Base-by-base conservation (phyloP, 2,329 filamentous ascomycete species). In the Arthrobotrys iridis region DNA sequence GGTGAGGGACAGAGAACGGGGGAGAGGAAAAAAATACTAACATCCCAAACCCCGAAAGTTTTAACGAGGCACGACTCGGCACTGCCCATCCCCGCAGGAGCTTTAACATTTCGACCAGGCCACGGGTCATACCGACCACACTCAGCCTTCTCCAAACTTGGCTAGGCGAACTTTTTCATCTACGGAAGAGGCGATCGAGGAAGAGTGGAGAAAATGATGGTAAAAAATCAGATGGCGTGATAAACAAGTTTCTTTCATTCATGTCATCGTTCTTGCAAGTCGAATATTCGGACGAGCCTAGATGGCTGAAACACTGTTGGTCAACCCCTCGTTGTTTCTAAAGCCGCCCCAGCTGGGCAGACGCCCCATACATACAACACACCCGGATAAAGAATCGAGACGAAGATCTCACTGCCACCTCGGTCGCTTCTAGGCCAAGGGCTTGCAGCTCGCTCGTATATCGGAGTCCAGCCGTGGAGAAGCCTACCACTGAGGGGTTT, bases 91-190 rank as follows among this genome's bases (percentile, higher is more conserved):
- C 35, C 35, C 55, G 55, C 35, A 59, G 40, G 55, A 59, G 55
- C 30, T 37, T 55, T n/a, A 37, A 55, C 50, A 7, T 24, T 24
- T 55, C 50, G 30, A 55, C 15, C 18, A 8, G 4, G n/a, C 15
- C 22, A 30, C 28, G 50, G 50, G 18, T 55, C 50, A 55, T 55
- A 52, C 28, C 24, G 18, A 55, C 46, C 40, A 18, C 15, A 62
- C 66, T 58, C 57, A 59, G 66, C 66, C 66, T 63, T 28, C 58
- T 71, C 66, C 58, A 71, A 63, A 58, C 58, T 64, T 71, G 66
- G 66, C 58, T 71, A 71, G 66, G 66, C 66, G 46, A 43, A 71
- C 55, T 71, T 15, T 63, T 62, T 37, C 10, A n/a, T n/a, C n/a
- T n/a, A n/a, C n/a, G n/a, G n/a, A n/a, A n/a, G n/a, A 6, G n/a